These are phyloP conservation scores for Blastocystis sp. DNA, from an alignment of 352 stramenopile genomes.

Conservation along the genomic window DNA sequence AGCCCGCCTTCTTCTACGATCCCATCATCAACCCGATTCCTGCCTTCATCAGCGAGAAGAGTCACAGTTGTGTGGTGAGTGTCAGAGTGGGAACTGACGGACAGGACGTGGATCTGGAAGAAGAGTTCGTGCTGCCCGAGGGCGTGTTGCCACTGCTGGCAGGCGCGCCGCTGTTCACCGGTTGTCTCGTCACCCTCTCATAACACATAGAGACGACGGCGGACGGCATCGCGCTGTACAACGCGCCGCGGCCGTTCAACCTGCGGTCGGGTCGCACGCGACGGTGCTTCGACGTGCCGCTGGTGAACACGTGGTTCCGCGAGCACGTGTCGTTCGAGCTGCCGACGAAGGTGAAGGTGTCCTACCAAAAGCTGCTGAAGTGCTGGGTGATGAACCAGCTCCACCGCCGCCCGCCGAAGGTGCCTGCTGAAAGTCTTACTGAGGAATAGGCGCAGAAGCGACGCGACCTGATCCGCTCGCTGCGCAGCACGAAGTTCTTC, in stretches of 20 bases:
- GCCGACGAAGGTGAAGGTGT: constrained; percentile 96
- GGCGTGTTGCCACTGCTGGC: background rate
- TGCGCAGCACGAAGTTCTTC: constrained; percentile 99
- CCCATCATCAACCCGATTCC: constrained; percentile 95
- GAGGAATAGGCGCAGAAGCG: constrained; percentile 85
- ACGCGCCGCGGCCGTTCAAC: constrained; percentile 94
- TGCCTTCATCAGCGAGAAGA: constrained; percentile 76
- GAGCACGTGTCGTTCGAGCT: constrained; percentile 95
- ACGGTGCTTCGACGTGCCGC: constrained; percentile 91
- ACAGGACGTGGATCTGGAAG: constrained; percentile 78
- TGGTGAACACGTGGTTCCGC: constrained; percentile 98
- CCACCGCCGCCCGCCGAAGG: constrained; percentile 79
- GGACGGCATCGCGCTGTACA: constrained; percentile 95
- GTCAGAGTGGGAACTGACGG: background rate
- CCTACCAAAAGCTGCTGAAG: constrained; percentile 99
- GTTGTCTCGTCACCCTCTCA: constrained; percentile 7
- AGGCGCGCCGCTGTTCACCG: constrained; percentile 14
- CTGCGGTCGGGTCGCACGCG: constrained; percentile 88
- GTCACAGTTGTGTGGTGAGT: constrained; percentile 72
- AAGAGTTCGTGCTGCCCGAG: constrained; percentile 77
- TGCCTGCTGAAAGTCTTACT: constrained; percentile 78
- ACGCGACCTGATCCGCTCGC: constrained; percentile 90
- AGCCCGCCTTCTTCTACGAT: constrained; percentile 93
- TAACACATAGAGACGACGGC: constrained; percentile 90
- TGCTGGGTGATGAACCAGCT: constrained; percentile 98